phyloP scores from a whole-genome alignment of 192 early-diverging fungal species.

The Funneliformis geosporum region DNA sequence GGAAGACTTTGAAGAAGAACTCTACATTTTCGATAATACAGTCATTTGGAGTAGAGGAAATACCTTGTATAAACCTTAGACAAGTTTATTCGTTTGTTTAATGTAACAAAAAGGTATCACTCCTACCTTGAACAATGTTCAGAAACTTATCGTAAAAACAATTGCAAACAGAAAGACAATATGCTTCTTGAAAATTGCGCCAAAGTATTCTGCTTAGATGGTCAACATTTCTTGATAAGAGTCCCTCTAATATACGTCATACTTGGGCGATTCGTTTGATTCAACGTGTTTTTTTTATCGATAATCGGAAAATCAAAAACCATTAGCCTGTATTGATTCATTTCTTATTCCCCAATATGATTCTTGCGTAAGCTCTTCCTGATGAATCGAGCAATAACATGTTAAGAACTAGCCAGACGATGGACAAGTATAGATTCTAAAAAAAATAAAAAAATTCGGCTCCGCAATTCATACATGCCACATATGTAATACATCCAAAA shows the following conservation, averaged over 20 bases:
- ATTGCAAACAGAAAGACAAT: slow-evolving; percentile 12
- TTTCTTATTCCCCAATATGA: too few relatives aligned
- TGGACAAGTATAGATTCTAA: too few relatives aligned
- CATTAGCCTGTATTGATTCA: too few relatives aligned
- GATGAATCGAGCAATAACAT: too few relatives aligned
- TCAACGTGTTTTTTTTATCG: too few relatives aligned
- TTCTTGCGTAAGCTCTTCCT: too few relatives aligned
- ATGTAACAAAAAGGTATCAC: slow-evolving; percentile 30
- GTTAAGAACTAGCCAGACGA: too few relatives aligned
- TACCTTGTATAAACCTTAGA: slow-evolving; percentile 38
- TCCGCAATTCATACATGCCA: too few relatives aligned
- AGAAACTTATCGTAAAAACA: not conserved
- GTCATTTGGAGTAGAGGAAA: slow-evolving; percentile 45
- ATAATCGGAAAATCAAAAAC: too few relatives aligned
- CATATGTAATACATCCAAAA: too few relatives aligned
- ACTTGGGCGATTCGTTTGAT: slow-evolving; percentile 57
- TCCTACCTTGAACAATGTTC: slow-evolving; percentile 6
- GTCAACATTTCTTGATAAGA: slow-evolving; percentile 38
- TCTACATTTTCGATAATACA: slow-evolving; percentile 35
- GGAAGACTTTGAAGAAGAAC: slow-evolving; percentile 42
- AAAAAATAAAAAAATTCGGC: too few relatives aligned
- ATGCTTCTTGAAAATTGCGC: slow-evolving; percentile 39
- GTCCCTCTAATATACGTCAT: slow-evolving; percentile 44
- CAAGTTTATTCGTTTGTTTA: slow-evolving; percentile 45
- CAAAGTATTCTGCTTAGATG: slow-evolving; percentile 41